These are phyloP conservation scores for Claviceps sp. DNA, from an alignment of 2,329 filamentous ascomycete genomes.

Conservation along the genomic window DNA sequence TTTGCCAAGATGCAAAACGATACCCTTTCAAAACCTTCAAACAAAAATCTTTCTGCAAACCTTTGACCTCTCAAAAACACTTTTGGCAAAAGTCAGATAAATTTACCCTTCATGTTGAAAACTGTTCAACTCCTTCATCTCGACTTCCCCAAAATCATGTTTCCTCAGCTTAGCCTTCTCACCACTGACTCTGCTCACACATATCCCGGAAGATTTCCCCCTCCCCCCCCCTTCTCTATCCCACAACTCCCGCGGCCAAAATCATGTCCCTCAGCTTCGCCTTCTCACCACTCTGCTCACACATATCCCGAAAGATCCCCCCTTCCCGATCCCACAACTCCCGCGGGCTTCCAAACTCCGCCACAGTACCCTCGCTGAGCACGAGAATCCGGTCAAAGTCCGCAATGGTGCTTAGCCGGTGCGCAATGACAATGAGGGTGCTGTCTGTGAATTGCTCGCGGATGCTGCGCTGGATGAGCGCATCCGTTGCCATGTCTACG, in stretches of 20 bases:
- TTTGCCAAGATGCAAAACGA: too few species aligned
- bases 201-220: slow-evolving; percentile 45
- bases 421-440: slow-evolving; percentile 62
- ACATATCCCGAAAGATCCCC: slow-evolving; percentile 49
- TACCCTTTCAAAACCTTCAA: too few species aligned
- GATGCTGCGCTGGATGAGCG: slow-evolving; percentile 60
- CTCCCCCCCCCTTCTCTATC: slow-evolving; percentile 19
- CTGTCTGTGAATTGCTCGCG: slow-evolving; percentile 56
- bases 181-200: slow-evolving; percentile 42
- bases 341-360: slow-evolving; percentile 52
- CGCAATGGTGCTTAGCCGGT: slow-evolving; percentile 61
- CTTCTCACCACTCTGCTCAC: slow-evolving; percentile 45
- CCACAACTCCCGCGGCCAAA: slow-evolving; percentile 45
- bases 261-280: slow-evolving; percentile 37
- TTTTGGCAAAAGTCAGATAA: too few species aligned
- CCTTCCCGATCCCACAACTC: slow-evolving; percentile 44
- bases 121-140: neutral
- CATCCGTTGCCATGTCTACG: slow-evolving; percentile 65
- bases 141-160: slow-evolving; percentile 25
- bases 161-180: slow-evolving; percentile 38
- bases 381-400: slow-evolving; percentile 67
- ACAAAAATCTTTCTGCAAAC: too few species aligned
- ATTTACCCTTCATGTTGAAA: too few species aligned
- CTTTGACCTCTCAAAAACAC: too few species aligned
- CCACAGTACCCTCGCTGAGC: slow-evolving; percentile 51